Conservation (phyloP, 306 rosid species). For the Vachellia collinsii region DNA sequence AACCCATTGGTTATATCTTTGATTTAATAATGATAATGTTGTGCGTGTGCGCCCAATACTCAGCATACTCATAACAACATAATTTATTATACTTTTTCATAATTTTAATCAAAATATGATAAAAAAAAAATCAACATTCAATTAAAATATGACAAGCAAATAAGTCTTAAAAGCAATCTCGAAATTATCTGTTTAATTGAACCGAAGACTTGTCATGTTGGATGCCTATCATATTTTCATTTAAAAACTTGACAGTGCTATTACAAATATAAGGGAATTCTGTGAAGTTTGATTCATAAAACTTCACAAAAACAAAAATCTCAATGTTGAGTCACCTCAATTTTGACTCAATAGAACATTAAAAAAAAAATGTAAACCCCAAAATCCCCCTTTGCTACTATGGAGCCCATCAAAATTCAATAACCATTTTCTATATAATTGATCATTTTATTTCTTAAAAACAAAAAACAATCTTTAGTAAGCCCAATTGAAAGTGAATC, state of each 20-base stretch:
- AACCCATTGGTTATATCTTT: no score
- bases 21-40: no score
- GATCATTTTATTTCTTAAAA: no score
- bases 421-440: no score
- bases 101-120: no score
- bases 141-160: not conserved
- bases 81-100: no score
- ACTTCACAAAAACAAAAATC: not conserved
- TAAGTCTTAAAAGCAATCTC: not conserved
- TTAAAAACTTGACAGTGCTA: no score
- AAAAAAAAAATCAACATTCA: not conserved
- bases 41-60: no score
- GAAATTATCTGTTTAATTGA: no score
- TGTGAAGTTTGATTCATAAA: not conserved
- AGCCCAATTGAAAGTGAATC: conserved; percentile 61
- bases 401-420: not conserved
- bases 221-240: not conserved
- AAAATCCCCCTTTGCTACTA: not conserved
- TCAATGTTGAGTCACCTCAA: not conserved
- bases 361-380: not conserved
- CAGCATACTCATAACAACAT: no score
- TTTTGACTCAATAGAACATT: not conserved
- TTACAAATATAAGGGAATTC: no score
- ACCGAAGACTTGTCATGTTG: not conserved
- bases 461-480: conserved; percentile 29